Conservation (phyloP, 148 eudicot genomes). For the Simmondsia chinensis region DNA sequence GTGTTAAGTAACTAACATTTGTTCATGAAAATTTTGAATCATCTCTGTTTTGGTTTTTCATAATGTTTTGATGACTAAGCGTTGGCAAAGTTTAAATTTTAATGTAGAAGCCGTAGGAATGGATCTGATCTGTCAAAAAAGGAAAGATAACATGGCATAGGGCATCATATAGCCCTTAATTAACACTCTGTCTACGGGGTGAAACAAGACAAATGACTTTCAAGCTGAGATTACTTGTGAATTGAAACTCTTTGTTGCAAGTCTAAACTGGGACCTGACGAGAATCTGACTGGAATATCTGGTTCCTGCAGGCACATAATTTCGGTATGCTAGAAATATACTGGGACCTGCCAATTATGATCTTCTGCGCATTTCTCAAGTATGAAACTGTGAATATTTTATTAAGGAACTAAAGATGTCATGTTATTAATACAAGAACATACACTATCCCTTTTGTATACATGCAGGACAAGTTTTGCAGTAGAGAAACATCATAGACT, state of each 20-base stretch:
- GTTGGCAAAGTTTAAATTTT: too few species aligned
- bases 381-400: constrained; percentile 25
- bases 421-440: background rate
- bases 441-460: constrained; percentile 1
- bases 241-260: constrained; percentile 2
- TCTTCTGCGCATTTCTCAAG: constrained; percentile 30
- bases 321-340: constrained; percentile 41
- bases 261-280: constrained; percentile 8
- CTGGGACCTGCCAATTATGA: constrained; percentile 47
- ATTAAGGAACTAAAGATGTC: constrained; percentile 4
- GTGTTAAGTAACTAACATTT: too few species aligned
- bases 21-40: too few species aligned
- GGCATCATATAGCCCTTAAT: too few species aligned
- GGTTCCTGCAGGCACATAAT: constrained; percentile 98
- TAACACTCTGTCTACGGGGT: too few species aligned
- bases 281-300: constrained; percentile 65
- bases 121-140: too few species aligned
- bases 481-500: background rate
- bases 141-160: too few species aligned
- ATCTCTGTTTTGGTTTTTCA: too few species aligned
- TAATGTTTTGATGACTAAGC: too few species aligned
- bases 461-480: background rate
- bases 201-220: too few species aligned
- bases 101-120: too few species aligned
- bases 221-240: too few species aligned